Percentiles rank a stretch among this genome's conserved stretches.
Evolutionary conservation across 768 basidiomycete species (phyloP).

Genomic region (Amyloporia xantha): DNA sequence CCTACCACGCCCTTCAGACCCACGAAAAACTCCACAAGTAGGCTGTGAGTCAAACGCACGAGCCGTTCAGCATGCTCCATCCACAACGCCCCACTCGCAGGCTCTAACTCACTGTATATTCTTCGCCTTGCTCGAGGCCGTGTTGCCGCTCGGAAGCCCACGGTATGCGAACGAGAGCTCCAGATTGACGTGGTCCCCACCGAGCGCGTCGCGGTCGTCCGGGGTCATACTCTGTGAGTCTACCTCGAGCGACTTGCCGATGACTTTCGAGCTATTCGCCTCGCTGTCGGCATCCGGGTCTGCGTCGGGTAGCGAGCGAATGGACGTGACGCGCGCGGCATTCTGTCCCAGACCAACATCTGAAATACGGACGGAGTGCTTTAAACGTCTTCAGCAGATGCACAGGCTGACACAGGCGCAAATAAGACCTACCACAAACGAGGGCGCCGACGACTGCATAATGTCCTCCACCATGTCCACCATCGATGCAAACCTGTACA

Average conservation of each 20-base stretch:
- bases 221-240: constrained; percentile 5
- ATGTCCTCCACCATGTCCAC: constrained; percentile 61
- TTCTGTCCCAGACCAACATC: constrained; percentile 67
- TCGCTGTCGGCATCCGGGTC: constrained; percentile 23
- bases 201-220: constrained; percentile 23
- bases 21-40: constrained; percentile 66
- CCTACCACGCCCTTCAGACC: constrained; percentile 39
- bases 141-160: constrained; percentile 39
- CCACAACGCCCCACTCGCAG: not conserved
- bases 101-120: constrained; percentile 41
- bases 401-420: constrained; percentile 18
- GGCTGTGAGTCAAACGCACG: constrained; percentile 9
- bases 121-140: constrained; percentile 31
- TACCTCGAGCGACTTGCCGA: constrained; percentile 6
- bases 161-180: constrained; percentile 69
- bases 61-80: no score
- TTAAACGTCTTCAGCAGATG: not conserved
- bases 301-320: constrained; percentile 52
- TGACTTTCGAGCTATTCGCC: constrained; percentile 16
- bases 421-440: constrained; percentile 28
- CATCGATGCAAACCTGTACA: constrained; percentile 35
- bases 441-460: constrained; percentile 47
- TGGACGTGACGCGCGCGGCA: constrained; percentile 61
- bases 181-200: constrained; percentile 52
- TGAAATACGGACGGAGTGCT: constrained; percentile 59